Conservation (phyloP, 2,329 filamentous ascomycete genomes). For the Metarhizium guizhouense region DNA sequence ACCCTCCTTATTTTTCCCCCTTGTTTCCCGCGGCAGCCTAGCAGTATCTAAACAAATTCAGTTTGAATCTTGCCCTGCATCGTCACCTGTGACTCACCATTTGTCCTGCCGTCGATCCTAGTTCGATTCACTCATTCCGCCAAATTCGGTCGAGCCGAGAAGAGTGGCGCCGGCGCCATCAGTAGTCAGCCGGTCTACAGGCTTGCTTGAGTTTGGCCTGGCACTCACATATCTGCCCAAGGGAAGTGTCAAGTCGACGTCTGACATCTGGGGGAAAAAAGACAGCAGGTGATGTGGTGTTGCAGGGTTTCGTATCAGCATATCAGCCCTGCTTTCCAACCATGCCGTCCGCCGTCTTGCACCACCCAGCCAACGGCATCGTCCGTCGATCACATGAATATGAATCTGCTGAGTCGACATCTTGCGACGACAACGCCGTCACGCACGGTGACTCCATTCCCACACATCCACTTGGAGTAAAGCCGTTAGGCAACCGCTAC, state of each 20-base stretch:
- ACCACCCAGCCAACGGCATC: not conserved
- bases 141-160: not conserved
- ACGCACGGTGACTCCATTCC: conserved; percentile 46
- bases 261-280: no score
- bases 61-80: not conserved
- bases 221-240: no score
- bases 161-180: not conserved
- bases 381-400: not conserved
- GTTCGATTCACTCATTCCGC: not conserved
- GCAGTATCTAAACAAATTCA: not conserved
- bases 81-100: not conserved
- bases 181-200: not conserved
- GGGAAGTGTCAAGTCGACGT: no score
- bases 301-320: not conserved
- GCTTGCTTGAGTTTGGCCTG: no score
- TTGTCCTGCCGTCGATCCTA: not conserved
- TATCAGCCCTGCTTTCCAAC: not conserved
- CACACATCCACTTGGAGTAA: conserved; percentile 73
- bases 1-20: no score
- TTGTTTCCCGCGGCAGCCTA: no score
- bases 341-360: conserved; percentile 5
- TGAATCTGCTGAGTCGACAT: not conserved
- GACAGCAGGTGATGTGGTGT: not conserved
- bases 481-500: conserved; percentile 76
- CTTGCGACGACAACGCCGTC: not conserved